These are phyloP conservation scores for Phragmites australis DNA, from an alignment of 176 grass and related monocot species.

Conservation along the genomic window DNA sequence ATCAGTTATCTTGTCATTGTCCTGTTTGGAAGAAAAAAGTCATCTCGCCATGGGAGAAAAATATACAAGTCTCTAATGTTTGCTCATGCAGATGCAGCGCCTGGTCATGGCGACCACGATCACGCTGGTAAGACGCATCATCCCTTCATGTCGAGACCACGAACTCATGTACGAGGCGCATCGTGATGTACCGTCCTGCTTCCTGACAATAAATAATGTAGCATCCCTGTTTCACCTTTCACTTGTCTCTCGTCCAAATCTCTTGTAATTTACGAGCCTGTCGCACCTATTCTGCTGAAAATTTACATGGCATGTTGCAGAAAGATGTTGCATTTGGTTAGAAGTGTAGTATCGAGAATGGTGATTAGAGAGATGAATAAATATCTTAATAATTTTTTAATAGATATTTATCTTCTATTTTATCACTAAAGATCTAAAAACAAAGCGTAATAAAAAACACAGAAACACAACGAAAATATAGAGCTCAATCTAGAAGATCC, in stretches of 20 bases:
- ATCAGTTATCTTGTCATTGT: neutral
- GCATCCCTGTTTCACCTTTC: neutral
- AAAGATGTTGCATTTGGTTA: neutral
- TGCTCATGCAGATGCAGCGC: neutral
- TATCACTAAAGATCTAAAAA: no score
- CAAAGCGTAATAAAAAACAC: no score
- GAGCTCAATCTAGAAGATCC: no score
- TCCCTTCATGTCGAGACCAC: slow-evolving; percentile 17
- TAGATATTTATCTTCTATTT: no score
- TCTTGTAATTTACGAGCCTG: slow-evolving; percentile 5
- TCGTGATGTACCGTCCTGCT: neutral
- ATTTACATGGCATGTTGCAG: neutral
- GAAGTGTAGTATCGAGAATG: no score
- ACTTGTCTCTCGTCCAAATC: neutral
- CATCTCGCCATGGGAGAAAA: neutral
- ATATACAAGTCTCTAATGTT: neutral
- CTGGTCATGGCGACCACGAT: slow-evolving; percentile 33
- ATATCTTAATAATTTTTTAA: no score
- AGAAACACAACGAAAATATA: no score
- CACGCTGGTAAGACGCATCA: neutral
- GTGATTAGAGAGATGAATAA: no score
- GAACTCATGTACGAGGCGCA: slow-evolving; percentile 22
- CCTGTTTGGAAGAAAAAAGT: neutral
- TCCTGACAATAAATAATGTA: neutral
- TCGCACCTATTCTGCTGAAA: neutral